Percentiles rank a stretch among this genome's conserved stretches.
Conservation (phyloP, 768 basidiomycete species). For the Naganishia antarctica region DNA sequence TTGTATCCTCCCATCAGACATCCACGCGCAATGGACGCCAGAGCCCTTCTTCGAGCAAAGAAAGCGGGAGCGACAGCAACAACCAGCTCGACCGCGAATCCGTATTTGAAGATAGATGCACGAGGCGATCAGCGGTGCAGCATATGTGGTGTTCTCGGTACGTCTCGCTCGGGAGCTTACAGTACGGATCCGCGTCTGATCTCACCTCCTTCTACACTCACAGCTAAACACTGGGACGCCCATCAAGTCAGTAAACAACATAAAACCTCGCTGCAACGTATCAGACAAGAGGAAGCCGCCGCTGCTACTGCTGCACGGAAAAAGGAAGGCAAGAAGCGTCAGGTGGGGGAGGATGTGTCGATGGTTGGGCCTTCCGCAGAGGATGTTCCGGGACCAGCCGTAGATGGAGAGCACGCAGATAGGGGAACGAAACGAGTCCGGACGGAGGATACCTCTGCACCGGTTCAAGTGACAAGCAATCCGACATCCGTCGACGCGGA, state of each 20-base stretch:
- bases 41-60: slow-evolving; percentile 24
- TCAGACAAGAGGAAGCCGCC: slow-evolving; percentile 19
- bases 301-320: slow-evolving; percentile 11
- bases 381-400: neutral
- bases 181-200: too few species aligned
- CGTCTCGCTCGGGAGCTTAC: too few species aligned
- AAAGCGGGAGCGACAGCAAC: slow-evolving; percentile 23
- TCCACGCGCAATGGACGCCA: slow-evolving; percentile 24
- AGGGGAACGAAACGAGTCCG: slow-evolving; percentile 1
- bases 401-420: neutral
- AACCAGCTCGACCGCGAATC: slow-evolving; percentile 1
- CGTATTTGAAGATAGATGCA: slow-evolving; percentile 13
- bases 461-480: neutral
- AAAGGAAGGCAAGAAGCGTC: slow-evolving; percentile 21
- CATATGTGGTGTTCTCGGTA: slow-evolving; percentile 25
- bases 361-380: neutral
- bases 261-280: slow-evolving; percentile 22
- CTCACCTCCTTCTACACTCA: neutral
- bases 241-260: slow-evolving; percentile 26
- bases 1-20: too few species aligned
- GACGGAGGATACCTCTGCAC: neutral
- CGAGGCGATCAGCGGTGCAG: slow-evolving; percentile 22
- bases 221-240: slow-evolving; percentile 26
- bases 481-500: slow-evolving; percentile 20
- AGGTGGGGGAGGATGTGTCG: slow-evolving; percentile 14